Evolutionary conservation across 345 rosid species (phyloP).

Genomic region (Lepidium sativum): DNA sequence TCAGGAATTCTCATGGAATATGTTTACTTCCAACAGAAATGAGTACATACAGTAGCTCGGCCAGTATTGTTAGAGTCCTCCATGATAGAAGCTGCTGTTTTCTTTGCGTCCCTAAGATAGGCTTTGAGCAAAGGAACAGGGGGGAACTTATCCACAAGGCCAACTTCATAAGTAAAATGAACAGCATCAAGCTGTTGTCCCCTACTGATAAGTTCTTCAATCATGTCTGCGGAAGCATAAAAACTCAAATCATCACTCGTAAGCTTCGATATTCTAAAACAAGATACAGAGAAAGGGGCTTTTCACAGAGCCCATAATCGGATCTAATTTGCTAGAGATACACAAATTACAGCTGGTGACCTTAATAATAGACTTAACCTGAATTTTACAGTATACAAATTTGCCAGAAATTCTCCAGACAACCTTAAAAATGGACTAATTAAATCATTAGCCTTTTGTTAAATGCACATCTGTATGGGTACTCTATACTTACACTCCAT

Average conservation of each 20-base stretch:
- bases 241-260: background rate
- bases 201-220: constrained; percentile 71
- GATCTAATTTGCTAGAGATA: background rate
- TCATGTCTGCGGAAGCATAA: constrained; percentile 56
- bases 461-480: background rate
- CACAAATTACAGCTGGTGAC: background rate
- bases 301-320: background rate
- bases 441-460: background rate
- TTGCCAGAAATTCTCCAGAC: background rate
- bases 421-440: background rate
- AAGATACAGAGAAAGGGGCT: background rate
- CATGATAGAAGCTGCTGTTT: constrained; percentile 66
- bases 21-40: background rate
- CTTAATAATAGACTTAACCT: background rate
- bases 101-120: constrained; percentile 84
- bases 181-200: constrained; percentile 99
- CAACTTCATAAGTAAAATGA: constrained; percentile 92
- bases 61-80: constrained; percentile 83
- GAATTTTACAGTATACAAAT: background rate
- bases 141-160: constrained; percentile 77
- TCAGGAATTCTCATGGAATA: background rate
- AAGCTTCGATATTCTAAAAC: background rate
- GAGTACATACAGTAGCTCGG: constrained; percentile 67
- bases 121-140: constrained; percentile 84
- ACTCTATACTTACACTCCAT: background rate